Evolutionary conservation across 352 stramenopile genomes (phyloP).

Genomic region (Pythium dissimile): DNA sequence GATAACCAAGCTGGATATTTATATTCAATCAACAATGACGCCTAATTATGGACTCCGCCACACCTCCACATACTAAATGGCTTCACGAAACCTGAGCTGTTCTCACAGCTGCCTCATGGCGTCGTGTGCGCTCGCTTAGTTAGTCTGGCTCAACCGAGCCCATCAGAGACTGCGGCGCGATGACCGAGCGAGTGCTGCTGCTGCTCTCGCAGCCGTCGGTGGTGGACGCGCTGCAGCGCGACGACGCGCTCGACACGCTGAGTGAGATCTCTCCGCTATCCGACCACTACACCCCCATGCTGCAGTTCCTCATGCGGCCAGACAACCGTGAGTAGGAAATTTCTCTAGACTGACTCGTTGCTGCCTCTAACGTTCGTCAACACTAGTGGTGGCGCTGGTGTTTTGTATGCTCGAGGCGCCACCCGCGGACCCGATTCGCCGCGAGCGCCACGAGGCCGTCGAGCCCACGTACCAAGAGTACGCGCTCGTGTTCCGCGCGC

Average conservation of each 20-base stretch:
- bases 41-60: background rate
- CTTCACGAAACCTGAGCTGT: background rate
- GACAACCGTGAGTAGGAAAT: slow-evolving; percentile 45
- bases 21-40: background rate
- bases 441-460: background rate
- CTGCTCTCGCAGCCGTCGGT: slow-evolving; percentile 43
- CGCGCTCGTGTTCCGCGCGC: slow-evolving; percentile 47
- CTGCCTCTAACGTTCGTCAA: background rate
- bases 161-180: no score
- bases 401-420: slow-evolving; percentile 49
- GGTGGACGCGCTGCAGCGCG: slow-evolving; percentile 37
- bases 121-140: slow-evolving; percentile 7
- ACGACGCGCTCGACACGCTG: slow-evolving; percentile 49
- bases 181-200: slow-evolving; percentile 47
- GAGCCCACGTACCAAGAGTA: slow-evolving; percentile 64
- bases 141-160: no score
- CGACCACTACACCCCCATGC: slow-evolving; percentile 53
- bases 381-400: slow-evolving; percentile 40
- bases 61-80: background rate
- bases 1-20: background rate
- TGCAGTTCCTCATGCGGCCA: slow-evolving; percentile 58
- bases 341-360: background rate
- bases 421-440: background rate
- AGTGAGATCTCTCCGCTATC: slow-evolving; percentile 44
- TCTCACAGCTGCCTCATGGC: no score